Percentiles rank a stretch among this genome's conserved stretches.
phyloP scores from a whole-genome alignment of 495 filamentous ascomycete genomes.

The Podospora tetraspora region DNA sequence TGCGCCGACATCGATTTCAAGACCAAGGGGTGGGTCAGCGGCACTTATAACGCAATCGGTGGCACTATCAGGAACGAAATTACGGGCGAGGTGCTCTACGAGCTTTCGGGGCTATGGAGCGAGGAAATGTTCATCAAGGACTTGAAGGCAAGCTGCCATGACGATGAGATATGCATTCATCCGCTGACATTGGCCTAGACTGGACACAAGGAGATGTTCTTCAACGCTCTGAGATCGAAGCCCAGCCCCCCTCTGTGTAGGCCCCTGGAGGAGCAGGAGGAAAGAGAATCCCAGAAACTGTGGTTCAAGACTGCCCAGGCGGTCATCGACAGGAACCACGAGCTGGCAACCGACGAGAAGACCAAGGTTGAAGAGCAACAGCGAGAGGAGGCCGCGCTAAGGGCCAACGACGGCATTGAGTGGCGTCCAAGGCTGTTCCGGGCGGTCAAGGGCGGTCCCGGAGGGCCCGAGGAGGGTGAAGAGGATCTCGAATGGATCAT shows the following conservation, averaged over 20 bases:
- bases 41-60: slow-evolving; percentile 93
- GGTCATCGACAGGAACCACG: slow-evolving; percentile 78
- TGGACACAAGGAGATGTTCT: slow-evolving; percentile 80
- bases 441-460: slow-evolving; percentile 62
- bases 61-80: slow-evolving; percentile 86
- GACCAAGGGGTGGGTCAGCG: slow-evolving; percentile 94
- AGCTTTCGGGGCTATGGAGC: slow-evolving; percentile 89
- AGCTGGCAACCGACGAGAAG: slow-evolving; percentile 89
- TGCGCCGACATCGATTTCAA: slow-evolving; percentile 98
- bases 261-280: slow-evolving; percentile 79
- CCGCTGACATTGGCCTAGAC: slow-evolving; percentile 50
- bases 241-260: slow-evolving; percentile 70
- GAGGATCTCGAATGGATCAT: slow-evolving; percentile 92
- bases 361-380: slow-evolving; percentile 89
- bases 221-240: slow-evolving; percentile 73
- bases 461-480: slow-evolving; percentile 74
- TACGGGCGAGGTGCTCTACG: slow-evolving; percentile 79
- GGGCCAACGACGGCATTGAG: slow-evolving; percentile 74
- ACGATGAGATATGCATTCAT: slow-evolving; percentile 2
- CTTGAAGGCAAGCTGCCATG: slow-evolving; percentile 55
- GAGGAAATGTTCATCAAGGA: slow-evolving; percentile 89
- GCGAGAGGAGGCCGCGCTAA: slow-evolving; percentile 77
- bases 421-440: slow-evolving; percentile 89
- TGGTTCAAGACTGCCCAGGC: slow-evolving; percentile 79
- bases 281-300: slow-evolving; percentile 81